phyloP scores from a whole-genome alignment of 2,329 filamentous ascomycete species.

The Pseudomassariella vexata region DNA sequence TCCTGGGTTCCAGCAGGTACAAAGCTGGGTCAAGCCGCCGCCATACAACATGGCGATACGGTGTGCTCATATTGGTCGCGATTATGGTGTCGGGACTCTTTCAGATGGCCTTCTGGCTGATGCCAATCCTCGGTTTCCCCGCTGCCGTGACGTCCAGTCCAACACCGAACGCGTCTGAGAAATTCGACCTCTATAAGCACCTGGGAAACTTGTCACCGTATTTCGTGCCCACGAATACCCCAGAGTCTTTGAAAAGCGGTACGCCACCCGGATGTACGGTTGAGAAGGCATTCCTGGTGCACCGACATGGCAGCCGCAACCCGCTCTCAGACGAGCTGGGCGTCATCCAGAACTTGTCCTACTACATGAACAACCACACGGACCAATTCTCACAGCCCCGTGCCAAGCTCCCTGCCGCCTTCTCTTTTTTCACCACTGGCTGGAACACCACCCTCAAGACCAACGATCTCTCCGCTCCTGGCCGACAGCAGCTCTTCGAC shows the following conservation, averaged over 20 bases:
- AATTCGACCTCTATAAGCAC: constrained; percentile 14
- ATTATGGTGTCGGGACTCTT: constrained; percentile 2
- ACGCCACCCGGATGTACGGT: constrained; percentile 15
- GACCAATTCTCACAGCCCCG: constrained; percentile 11
- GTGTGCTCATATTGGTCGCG: background rate
- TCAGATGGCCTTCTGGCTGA: constrained; percentile 2
- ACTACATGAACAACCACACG: constrained; percentile 14
- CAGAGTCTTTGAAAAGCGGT: constrained; percentile 9
- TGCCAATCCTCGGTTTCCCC: background rate
- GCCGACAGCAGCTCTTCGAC: constrained; percentile 16
- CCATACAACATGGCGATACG: no score
- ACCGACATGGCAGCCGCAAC: constrained; percentile 15
- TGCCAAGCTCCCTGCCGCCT: constrained; percentile 8
- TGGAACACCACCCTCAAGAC: constrained; percentile 14
- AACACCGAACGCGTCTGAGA: constrained; percentile 1
- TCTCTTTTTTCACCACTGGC: constrained; percentile 11
- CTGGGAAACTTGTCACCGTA: constrained; percentile 16
- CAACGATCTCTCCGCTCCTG: constrained; percentile 13
- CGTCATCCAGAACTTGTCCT: constrained; percentile 11
- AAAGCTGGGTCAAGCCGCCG: no score
- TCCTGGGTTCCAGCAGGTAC: no score
- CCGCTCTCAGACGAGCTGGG: constrained; percentile 13
- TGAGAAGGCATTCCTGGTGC: constrained; percentile 14
- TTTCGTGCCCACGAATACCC: constrained; percentile 15
- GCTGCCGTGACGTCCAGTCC: no score